These are phyloP conservation scores for Myriosclerotinia scirpicola DNA, from an alignment of 2,329 filamentous ascomycete genomes.

Conservation along the genomic window DNA sequence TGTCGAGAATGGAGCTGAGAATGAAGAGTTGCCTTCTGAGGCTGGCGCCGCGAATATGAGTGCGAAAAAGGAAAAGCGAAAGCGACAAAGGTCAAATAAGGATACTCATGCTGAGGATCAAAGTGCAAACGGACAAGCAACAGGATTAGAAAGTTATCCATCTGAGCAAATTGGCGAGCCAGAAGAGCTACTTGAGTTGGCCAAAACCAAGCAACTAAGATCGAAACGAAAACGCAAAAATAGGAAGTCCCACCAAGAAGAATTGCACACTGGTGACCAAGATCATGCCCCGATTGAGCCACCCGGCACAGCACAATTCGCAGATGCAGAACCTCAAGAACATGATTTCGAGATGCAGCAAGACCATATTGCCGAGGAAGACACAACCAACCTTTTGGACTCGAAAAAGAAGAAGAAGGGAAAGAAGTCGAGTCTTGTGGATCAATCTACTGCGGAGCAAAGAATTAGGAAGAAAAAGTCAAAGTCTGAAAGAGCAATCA, in stretches of 20 bases:
- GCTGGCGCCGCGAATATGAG: neutral
- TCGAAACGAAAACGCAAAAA: conserved; percentile 9
- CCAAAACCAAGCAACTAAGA: neutral
- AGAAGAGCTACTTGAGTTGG: neutral
- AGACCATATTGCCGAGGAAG: neutral
- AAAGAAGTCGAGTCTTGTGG: neutral
- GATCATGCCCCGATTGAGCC: neutral
- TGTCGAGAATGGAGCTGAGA: neutral
- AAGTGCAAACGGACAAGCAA: neutral
- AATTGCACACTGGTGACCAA: neutral
- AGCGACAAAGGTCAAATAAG: neutral
- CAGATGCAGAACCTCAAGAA: conserved; percentile 1
- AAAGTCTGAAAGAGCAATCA: neutral
- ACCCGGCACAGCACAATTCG: neutral
- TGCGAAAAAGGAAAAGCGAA: conserved; percentile 8
- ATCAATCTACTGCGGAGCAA: neutral
- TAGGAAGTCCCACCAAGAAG: conserved; percentile 7
- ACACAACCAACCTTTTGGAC: neutral
- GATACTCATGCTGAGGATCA: neutral
- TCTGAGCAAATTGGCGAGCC: neutral
- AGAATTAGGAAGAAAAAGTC: neutral
- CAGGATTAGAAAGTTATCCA: neutral
- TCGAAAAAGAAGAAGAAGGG: conserved; percentile 8
- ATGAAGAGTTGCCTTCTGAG: neutral
- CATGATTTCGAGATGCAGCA: neutral